Base-by-base conservation (phyloP, 2,329 filamentous ascomycete genomes). In the Bimuria novae-zelandiae region DNA sequence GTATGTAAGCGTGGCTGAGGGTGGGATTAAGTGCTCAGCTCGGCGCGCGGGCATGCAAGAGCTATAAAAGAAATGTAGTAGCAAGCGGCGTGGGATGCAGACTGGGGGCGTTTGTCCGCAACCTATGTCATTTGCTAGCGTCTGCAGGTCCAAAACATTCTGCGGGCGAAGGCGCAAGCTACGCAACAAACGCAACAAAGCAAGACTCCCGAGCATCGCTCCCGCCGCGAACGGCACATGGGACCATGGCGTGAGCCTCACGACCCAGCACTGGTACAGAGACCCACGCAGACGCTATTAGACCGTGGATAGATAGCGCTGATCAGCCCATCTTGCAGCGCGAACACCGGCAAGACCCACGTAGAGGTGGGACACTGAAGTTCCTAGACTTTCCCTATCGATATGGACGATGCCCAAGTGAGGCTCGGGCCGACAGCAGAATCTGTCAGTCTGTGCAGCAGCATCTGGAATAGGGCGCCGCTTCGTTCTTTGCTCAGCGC, bases 1-100 rank as follows among this genome's bases (percentile, higher is more conserved):
- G 43, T 47, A 33, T 5, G 43, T 46, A 23, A 47, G 44, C 44
- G 44, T 47, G 44, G 44, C 33, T 39, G 44, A 47, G 33, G 44
- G 44, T 39, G 44, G 33, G 33, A 29, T 36, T 10, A 37, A n/a
- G 16, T 36, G 30, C 32, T 37, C 43, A 46, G 32, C 30, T 46
- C 21, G 43, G 32, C 30, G 32, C 30, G 21, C 30, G 44, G 44
- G 29, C 32, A 12, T n/a, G 5, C 4, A 21, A 4, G 33, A 21
- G 22, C 22, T 29, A 47, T 47, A 37, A 29, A 22, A 19, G 25
- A 8, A 10, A n/a, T n/a, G n/a, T n/a, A n/a, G 19, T 23, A 25
- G 22, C 40, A 19, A 27, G 10, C 5, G 5, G 43, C 32, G 43
- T 36, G 43, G 43, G 43, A 46, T 36, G 29, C 11, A n/a, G n/a